Conservation (phyloP, 2,329 filamentous ascomycete genomes). For the Falciphora oryzae region DNA sequence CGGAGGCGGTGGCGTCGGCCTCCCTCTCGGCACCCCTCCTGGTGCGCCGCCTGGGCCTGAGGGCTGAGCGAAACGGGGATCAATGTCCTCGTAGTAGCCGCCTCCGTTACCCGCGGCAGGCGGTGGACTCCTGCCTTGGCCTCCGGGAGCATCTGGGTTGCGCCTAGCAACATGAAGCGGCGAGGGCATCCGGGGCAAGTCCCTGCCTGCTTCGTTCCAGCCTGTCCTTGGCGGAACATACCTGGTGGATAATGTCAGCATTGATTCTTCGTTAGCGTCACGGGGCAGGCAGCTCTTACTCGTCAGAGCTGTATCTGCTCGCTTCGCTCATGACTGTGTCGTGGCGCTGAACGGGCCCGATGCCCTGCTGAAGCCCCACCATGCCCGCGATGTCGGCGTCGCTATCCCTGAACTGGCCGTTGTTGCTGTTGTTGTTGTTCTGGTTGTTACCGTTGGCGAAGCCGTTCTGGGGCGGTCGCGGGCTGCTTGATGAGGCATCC, state of each 20-base stretch:
- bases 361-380: slow-evolving; percentile 62
- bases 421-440: slow-evolving; percentile 25
- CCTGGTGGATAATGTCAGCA: slow-evolving; percentile 22
- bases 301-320: slow-evolving; percentile 67
- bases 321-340: slow-evolving; percentile 56
- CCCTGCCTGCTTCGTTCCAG: slow-evolving; percentile 46
- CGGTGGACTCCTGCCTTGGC: background rate
- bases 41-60: slow-evolving; percentile 26
- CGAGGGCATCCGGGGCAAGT: slow-evolving; percentile 40
- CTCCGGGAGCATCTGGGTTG: background rate
- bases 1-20: slow-evolving; percentile 1
- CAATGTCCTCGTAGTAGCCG: slow-evolving; percentile 87
- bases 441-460: slow-evolving; percentile 26
- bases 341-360: slow-evolving; percentile 31
- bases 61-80: slow-evolving; percentile 67
- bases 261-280: slow-evolving; percentile 15
- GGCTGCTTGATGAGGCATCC: slow-evolving; percentile 61
- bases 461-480: slow-evolving; percentile 34
- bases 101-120: background rate
- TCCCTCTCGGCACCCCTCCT: slow-evolving; percentile 18
- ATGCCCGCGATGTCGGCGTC: slow-evolving; percentile 70
- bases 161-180: slow-evolving; percentile 30
- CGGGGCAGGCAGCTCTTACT: slow-evolving; percentile 47
- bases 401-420: slow-evolving; percentile 50
- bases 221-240: slow-evolving; percentile 51